A percentile compares a stretch with the other conserved stretches of the same genome.
phyloP scores from a whole-genome alignment of 768 basidiomycete genomes.

The Fomitopsis serialis region DNA sequence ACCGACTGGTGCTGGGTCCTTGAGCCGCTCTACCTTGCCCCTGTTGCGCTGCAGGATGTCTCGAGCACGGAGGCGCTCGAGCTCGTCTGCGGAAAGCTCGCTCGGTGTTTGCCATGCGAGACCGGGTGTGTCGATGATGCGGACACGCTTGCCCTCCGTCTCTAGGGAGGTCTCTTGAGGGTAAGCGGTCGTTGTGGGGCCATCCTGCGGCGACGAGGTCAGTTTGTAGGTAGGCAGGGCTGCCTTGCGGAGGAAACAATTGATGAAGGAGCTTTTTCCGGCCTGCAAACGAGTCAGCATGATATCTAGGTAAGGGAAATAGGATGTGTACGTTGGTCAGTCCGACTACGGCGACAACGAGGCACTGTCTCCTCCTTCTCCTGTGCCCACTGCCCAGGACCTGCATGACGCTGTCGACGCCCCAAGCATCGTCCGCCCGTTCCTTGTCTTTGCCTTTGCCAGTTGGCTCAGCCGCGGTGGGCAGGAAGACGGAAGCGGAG shows the following conservation, averaged over 20 bases:
- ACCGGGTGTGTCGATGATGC: constrained; percentile 88
- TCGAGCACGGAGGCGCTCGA: constrained; percentile 38
- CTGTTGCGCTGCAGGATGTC: constrained; percentile 78
- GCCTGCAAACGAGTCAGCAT: constrained; percentile 35
- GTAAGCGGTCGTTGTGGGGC: constrained; percentile 68
- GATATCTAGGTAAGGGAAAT: neutral
- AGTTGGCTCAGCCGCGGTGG: constrained; percentile 25
- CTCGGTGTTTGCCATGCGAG: constrained; percentile 47
- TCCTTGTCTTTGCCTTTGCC: constrained; percentile 43
- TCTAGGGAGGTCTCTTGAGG: constrained; percentile 57
- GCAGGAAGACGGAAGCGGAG: constrained; percentile 62
- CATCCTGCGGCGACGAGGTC: constrained; percentile 43
- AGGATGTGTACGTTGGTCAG: constrained; percentile 61
- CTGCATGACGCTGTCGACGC: constrained; percentile 45
- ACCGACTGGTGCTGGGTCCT: constrained; percentile 73
- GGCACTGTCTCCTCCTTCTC: constrained; percentile 42
- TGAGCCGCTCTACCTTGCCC: constrained; percentile 80
- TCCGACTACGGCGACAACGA: constrained; percentile 79
- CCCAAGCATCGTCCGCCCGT: constrained; percentile 55
- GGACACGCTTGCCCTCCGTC: constrained; percentile 44
- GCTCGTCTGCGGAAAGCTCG: constrained; percentile 34
- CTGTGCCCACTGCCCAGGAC: constrained; percentile 42
- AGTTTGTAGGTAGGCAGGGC: constrained; percentile 51
- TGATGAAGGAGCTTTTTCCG: constrained; percentile 84
- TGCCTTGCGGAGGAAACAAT: constrained; percentile 57